A percentile compares a stretch with the other conserved stretches of the same genome.
Conservation (phyloP, 2,329 filamentous ascomycete genomes). For the Grosmannia huntii region DNA sequence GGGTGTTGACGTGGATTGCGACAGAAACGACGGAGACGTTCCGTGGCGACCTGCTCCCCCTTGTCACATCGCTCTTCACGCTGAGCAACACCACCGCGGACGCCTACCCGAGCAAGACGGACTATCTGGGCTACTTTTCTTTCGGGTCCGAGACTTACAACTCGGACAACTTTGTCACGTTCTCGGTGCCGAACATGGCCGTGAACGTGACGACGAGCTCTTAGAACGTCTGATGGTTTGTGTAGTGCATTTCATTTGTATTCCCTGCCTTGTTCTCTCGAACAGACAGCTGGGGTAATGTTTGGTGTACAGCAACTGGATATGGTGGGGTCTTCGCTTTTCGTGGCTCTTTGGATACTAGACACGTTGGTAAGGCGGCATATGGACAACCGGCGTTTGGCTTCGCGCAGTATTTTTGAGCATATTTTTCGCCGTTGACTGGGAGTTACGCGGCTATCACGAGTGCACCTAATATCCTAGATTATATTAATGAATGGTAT, state of each 20-base stretch:
- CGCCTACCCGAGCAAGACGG: conserved; percentile 23
- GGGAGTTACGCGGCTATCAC: neutral
- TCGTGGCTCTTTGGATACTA: neutral
- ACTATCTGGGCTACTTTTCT: conserved; percentile 38
- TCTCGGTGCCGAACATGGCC: conserved; percentile 27
- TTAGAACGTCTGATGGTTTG: neutral
- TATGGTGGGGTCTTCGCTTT: neutral
- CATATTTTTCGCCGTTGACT: neutral
- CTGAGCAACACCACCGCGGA: conserved; percentile 18
- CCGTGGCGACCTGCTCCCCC: conserved; percentile 30
- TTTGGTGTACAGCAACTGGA: neutral
- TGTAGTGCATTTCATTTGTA: neutral
- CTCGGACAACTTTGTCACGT: conserved; percentile 31
- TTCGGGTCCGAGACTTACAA: conserved; percentile 39
- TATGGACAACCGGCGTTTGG: neutral
- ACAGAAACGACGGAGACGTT: conserved; percentile 24
- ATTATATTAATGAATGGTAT: neutral
- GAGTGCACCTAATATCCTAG: neutral
- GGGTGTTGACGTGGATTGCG: conserved; percentile 38
- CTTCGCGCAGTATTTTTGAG: neutral
- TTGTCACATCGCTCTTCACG: conserved; percentile 28
- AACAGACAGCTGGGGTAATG: neutral
- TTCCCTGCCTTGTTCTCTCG: neutral
- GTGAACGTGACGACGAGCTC: conserved; percentile 17
- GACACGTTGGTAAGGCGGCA: neutral